Evolutionary conservation across 106 monocot species (phyloP), one percentile per base, ranked within the genome.

Genomic region (Cymbidium sinense): DNA sequence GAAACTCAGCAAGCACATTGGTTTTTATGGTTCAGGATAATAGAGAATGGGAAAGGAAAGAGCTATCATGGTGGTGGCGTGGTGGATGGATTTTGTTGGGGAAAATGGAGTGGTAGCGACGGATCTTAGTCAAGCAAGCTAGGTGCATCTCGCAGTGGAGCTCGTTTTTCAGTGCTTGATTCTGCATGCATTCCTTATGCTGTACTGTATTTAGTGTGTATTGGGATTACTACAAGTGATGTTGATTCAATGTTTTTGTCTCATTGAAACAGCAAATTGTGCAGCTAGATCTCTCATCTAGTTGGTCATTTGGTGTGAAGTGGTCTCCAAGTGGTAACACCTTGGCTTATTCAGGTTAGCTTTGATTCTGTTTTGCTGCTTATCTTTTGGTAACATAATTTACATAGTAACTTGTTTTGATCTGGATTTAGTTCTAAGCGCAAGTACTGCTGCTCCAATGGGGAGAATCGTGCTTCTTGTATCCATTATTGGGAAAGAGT

Each of bases 271-370:
- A 98, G 98, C 91, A 92, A 94, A 90, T 98, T 82, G 85, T 85
- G 64, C 94, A 94, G 88, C 98, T 98, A 84, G 98, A 98, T 83
- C 87, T 98, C 35, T 98, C 98, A 47, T 73, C 64, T 76, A 90
- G 88, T 51, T 98, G 98, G 98, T 75, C 92, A 77, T 94, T 98
- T 82, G 90, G 94, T 79, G 98, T 92, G 30, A 94, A 79, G 79
- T 98, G 94, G 94, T 98, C 98, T 83, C 98, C 94, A 65, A 94
- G 88, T 82, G 98, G 98, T 64, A 90, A 87, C 74, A 92, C 87
- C 50, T 84, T 98, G 82, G 91, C 91, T 72, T 98, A 98, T 84
- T 81, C 94, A 87, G 98, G 98, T 98, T 76, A 44, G 43, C 65
- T 51, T 27, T 65, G 43, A 10, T 82, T 39, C 44, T 36, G 29